phyloP scores from a whole-genome alignment of 2,329 filamentous ascomycete genomes.

The Ceratocystis colombiana region DNA sequence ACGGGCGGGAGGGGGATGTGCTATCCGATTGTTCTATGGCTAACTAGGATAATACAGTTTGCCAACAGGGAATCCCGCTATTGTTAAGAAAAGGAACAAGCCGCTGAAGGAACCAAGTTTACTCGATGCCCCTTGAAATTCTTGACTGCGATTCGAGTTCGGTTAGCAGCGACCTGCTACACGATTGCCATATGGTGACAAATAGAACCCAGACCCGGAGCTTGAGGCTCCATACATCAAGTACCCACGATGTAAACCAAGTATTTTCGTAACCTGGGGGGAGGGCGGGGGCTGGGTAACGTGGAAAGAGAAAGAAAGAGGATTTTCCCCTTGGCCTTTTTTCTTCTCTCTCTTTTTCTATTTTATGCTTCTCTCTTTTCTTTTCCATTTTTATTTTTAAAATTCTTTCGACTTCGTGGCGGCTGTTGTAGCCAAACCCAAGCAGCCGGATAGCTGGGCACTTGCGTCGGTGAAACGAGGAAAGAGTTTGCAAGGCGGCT shows the following conservation, averaged over 20 bases:
- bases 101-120: slow-evolving; percentile 5
- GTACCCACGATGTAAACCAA: too few species aligned
- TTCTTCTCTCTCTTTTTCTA: too few species aligned
- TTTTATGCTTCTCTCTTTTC: too few species aligned
- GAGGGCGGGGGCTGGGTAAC: too few species aligned
- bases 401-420: too few species aligned
- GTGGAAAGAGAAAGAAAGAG: too few species aligned
- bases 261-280: too few species aligned
- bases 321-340: neutral
- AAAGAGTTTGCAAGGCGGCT: slow-evolving; percentile 7
- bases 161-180: slow-evolving; percentile 12
- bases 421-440: neutral
- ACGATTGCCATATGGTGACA: slow-evolving; percentile 2
- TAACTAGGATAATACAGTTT: neutral
- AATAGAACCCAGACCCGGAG: neutral
- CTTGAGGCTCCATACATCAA: too few species aligned
- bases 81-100: slow-evolving; percentile 10
- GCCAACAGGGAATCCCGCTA: neutral
- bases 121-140: slow-evolving; percentile 4
- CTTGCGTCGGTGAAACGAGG: neutral
- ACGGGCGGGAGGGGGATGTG: too few species aligned
- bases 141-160: neutral
- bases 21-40: neutral
- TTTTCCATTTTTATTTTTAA: too few species aligned
- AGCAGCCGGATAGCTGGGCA: neutral